Percentiles rank a stretch among this genome's conserved stretches.
phyloP scores from a whole-genome alignment of 2,329 filamentous ascomycete species.

The Hyphodiscus sp. region DNA sequence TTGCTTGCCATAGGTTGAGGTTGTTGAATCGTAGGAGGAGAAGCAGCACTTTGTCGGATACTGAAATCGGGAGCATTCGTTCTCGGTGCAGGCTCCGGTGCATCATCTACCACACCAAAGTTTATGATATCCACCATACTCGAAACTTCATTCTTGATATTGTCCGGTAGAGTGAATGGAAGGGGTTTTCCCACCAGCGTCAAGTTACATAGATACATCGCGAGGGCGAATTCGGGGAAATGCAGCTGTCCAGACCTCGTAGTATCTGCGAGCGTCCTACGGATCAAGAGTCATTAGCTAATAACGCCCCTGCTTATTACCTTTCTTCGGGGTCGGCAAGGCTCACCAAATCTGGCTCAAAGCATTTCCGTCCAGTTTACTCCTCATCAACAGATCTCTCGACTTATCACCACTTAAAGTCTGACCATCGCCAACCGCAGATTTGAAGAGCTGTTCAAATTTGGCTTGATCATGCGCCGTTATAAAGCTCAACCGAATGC shows the following conservation, averaged over 20 bases:
- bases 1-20: constrained; percentile 71
- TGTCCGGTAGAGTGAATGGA: constrained; percentile 69
- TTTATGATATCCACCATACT: constrained; percentile 99
- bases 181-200: constrained; percentile 82
- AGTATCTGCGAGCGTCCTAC: constrained; percentile 84
- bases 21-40: constrained; percentile 54
- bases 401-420: constrained; percentile 91
- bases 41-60: constrained; percentile 43
- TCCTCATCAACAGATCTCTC: constrained; percentile 79
- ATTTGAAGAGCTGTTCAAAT: constrained; percentile 97
- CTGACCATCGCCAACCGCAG: constrained; percentile 76
- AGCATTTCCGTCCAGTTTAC: constrained; percentile 78
- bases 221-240: constrained; percentile 94
- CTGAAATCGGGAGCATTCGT: constrained; percentile 68
- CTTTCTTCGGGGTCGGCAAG: not conserved
- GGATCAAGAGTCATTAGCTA: not conserved
- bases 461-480: constrained; percentile 91
- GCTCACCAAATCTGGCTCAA: constrained; percentile 86
- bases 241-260: constrained; percentile 93
- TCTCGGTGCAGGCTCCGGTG: constrained; percentile 41
- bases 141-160: constrained; percentile 91
- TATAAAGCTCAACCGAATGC: constrained; percentile 90
- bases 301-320: not conserved
- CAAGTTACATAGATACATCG: constrained; percentile 97
- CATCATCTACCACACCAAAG: constrained; percentile 79